These are phyloP conservation scores for Dactylellina sp. DNA, from an alignment of 2,329 filamentous ascomycete genomes.

Conservation along the genomic window DNA sequence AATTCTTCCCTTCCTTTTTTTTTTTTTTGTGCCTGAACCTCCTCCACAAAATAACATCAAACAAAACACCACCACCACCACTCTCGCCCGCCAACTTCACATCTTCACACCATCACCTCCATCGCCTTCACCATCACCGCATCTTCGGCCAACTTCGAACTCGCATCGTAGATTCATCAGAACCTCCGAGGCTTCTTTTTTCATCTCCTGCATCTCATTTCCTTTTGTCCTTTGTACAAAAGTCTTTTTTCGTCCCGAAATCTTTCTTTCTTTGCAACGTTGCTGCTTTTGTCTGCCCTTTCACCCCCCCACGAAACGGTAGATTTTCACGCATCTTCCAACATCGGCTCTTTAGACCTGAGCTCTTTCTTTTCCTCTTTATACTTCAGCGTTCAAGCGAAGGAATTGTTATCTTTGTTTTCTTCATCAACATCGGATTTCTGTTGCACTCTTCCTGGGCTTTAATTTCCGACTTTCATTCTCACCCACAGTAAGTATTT, in stretches of 20 bases:
- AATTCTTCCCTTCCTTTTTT: slow-evolving; percentile 14
- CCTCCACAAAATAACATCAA: slow-evolving; percentile 48
- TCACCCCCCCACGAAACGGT: slow-evolving; percentile 1
- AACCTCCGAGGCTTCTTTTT: slow-evolving; percentile 5
- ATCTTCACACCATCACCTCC: slow-evolving; percentile 13
- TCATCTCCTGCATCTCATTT: slow-evolving; percentile 10
- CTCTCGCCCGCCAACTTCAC: neutral
- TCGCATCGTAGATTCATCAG: neutral
- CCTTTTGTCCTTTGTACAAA: slow-evolving; percentile 38
- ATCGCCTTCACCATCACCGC: neutral
- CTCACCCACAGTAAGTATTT: slow-evolving; percentile 11
- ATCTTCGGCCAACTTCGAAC: neutral
- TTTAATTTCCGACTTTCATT: too few species aligned
- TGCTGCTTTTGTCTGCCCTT: slow-evolving; percentile 15
- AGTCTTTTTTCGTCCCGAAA: neutral
- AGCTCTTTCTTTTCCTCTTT: neutral
- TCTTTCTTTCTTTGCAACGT: slow-evolving; percentile 13
- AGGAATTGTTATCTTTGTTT: slow-evolving; percentile 11
- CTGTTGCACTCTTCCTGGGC: neutral
- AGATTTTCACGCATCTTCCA: slow-evolving; percentile 5
- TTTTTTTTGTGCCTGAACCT: slow-evolving; percentile 55
- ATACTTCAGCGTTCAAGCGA: neutral
- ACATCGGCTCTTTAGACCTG: neutral
- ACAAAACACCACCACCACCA: slow-evolving; percentile 19
- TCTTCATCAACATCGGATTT: neutral